Conservation (phyloP, 1,284 basidiomycete genomes). For the Cystobasidium slooffiae region DNA sequence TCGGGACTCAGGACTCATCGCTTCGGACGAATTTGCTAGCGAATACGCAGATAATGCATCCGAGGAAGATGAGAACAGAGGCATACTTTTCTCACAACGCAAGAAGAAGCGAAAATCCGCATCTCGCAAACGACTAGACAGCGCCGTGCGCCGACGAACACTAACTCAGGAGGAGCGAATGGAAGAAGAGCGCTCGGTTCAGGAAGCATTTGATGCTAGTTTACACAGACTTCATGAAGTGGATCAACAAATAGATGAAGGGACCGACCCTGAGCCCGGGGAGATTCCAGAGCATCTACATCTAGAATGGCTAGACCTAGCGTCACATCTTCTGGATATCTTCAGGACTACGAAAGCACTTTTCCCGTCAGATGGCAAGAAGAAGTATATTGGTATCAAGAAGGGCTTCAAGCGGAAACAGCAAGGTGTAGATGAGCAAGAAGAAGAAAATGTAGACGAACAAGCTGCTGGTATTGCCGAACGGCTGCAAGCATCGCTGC, state of each 20-base stretch:
- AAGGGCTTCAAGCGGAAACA: slow-evolving; percentile 46
- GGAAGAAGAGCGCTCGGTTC: slow-evolving; percentile 48
- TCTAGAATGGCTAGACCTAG: slow-evolving; percentile 74
- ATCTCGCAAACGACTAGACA: background rate
- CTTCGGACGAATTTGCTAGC: slow-evolving; percentile 21
- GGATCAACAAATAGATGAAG: slow-evolving; percentile 54
- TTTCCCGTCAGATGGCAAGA: slow-evolving; percentile 70
- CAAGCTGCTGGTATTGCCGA: slow-evolving; percentile 75
- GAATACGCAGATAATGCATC: slow-evolving; percentile 9
- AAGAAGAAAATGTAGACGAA: slow-evolving; percentile 60
- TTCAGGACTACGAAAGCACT: slow-evolving; percentile 83
- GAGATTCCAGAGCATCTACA: slow-evolving; percentile 58
- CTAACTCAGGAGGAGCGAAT: slow-evolving; percentile 34
- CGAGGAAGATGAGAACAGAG: slow-evolving; percentile 2
- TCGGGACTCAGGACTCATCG: slow-evolving; percentile 38
- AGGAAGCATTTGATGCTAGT: slow-evolving; percentile 56
- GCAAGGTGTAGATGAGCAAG: slow-evolving; percentile 49
- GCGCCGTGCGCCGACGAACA: slow-evolving; percentile 14
- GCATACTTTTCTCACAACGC: background rate
- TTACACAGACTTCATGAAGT: slow-evolving; percentile 58
- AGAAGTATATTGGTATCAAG: slow-evolving; percentile 52
- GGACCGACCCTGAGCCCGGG: background rate
- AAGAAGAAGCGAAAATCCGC: slow-evolving; percentile 35
- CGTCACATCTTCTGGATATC: slow-evolving; percentile 78
- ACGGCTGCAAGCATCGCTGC: slow-evolving; percentile 72